Evolutionary conservation across 2,329 filamentous ascomycete genomes (phyloP).

Genomic region (Eurotiales sp.): DNA sequence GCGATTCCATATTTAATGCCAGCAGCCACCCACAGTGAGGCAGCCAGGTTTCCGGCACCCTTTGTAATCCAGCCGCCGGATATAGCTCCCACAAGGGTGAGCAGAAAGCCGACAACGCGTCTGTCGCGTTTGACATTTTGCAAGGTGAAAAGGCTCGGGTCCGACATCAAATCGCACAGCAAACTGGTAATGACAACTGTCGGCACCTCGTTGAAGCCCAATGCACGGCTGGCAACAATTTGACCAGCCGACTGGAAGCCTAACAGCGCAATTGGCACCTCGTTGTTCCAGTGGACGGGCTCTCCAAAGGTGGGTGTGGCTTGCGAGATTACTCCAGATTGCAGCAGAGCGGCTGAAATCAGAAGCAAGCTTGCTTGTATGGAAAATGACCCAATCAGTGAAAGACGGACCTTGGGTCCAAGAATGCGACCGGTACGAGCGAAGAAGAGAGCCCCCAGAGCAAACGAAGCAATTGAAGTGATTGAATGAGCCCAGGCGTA

Average conservation of each 20-base stretch:
- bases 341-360: background rate
- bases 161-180: background rate
- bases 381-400: background rate
- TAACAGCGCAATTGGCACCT: background rate
- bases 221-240: background rate
- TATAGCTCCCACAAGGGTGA: background rate
- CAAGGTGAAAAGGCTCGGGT: background rate
- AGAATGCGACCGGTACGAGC: background rate
- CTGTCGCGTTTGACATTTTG: background rate
- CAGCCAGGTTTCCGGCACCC: background rate
- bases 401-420: background rate
- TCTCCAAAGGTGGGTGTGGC: background rate
- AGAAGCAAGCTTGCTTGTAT: background rate
- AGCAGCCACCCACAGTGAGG: background rate
- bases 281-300: background rate
- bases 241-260: background rate
- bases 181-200: background rate
- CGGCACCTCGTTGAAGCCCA: background rate
- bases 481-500: background rate
- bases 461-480: background rate
- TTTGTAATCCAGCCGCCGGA: background rate
- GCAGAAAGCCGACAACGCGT: background rate
- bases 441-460: background rate
- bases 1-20: background rate
- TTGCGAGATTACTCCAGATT: background rate